Evolutionary conservation across 306 rosid genomes (phyloP).

Genomic region (Quercus alba): DNA sequence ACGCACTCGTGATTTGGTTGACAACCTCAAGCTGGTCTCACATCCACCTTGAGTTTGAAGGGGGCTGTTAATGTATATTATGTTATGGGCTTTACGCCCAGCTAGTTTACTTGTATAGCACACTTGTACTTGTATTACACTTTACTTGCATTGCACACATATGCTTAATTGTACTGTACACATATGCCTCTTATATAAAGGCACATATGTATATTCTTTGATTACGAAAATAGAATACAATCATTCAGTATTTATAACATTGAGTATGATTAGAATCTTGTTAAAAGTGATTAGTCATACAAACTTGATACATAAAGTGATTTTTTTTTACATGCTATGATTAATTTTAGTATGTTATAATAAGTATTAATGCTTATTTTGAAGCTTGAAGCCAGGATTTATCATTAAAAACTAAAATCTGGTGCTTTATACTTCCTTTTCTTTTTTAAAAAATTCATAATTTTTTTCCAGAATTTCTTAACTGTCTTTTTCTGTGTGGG

Average conservation of each 20-base stretch:
- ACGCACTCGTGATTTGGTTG: no score
- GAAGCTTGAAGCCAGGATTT: neutral
- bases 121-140: no score
- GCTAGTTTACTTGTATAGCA: no score
- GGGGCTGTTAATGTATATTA: no score
- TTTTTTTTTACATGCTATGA: neutral
- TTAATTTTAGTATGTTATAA: conserved; percentile 8
- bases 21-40: no score
- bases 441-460: neutral
- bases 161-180: no score
- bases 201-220: no score
- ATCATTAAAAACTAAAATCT: neutral
- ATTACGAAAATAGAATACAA: no score
- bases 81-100: no score
- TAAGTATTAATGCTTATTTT: neutral
- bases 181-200: no score
- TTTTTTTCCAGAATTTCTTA: conserved; percentile 5
- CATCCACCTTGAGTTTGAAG: no score
- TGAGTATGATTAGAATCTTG: neutral
- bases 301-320: neutral
- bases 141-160: no score
- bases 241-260: neutral
- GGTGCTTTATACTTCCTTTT: neutral
- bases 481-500: neutral
- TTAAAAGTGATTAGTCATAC: neutral